Base-by-base conservation (phyloP, 495 filamentous ascomycete species). In the Neurospora sp. region DNA sequence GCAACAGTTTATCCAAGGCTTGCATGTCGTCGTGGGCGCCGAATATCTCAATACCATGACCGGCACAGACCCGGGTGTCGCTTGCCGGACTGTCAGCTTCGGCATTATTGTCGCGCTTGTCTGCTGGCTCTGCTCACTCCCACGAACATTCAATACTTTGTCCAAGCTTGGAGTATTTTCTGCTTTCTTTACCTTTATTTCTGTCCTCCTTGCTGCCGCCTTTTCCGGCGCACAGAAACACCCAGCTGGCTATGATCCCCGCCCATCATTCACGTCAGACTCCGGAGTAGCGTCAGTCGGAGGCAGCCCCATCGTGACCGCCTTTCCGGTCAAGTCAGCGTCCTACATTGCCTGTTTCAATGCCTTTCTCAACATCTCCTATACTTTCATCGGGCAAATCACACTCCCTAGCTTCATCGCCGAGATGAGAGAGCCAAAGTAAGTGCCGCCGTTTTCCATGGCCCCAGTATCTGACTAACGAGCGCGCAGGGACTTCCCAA, bases 311-410 rank as follows among this genome's bases (percentile, higher is more conserved):
- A 84, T 87, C 12, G 88, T 93, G 31, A 87, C 88, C 1, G 88
- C 88, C 3, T 76, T 93, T 45, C 92, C 93, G 0, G 79, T 88
- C n/a, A 80, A 83, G 3, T 87, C 88, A n/a, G 94, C 92, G 0
- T 91, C 91, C 1, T 96, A 94, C 72, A 91, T 97, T 18, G 83
- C 84, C 6, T 93, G 91, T 9, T 87, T 95, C 82, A 93, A 87
- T 69, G 93, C 93, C 3, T 96, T 96, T 82, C 82, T 96, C 75
- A 97, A 97, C 80, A 96, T 97, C 78, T 89, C 88, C 81, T 97
- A 96, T 81, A 97, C 93, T 8, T 96, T 97, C 81, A 96, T 97
- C 75, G 93, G 93, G 4, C 93, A 97, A 79, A 97, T 97, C 80
- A 97, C 93, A 0, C 85, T 97, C 35, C 93, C 93, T 3, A 92